Evolutionary conservation across 768 basidiomycete genomes (phyloP), one percentile per base, ranked within the genome.

Genomic region (Pisolithus microcarpus): DNA sequence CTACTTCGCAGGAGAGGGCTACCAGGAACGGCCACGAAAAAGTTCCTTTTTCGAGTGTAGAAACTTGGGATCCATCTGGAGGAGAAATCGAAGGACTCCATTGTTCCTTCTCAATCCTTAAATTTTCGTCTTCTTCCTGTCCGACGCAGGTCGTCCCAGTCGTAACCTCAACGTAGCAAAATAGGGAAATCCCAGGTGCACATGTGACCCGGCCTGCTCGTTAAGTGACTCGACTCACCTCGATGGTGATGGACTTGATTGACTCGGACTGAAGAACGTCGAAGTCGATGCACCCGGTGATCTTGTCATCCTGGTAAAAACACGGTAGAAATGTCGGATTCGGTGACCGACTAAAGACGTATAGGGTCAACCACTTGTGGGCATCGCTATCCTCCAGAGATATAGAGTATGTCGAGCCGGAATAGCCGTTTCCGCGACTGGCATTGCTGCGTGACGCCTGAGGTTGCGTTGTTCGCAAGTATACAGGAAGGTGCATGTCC

Each of bases 111-210:
- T 71, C 66, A 16, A 72, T 49, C 16, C 75, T 63, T 10, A 81
- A 64, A 58, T 81, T 82, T 6, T 61, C 45, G 1, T 69, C 58
- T 50, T 80, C 77, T 46, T 82, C 78, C 55, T 82, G 80, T 13
- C 78, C 78, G 5, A 81, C 77, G 2, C 75, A 63, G 4, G 78
- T 80, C 16, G 75, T 75, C 5, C 75, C 73, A 28, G 66, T 79
- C 34, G 66, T 63, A 9, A 79, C 62, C 9, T 31, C 2, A 34
- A 34, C 11, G 13, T 15, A 15, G 5, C 11, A 34, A 13, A 13
- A 5, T 4, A 4, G 21, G 1, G 13, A 34, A 13, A 13, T 13
- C 13, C 34, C 34, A 1, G 34, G 13, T 34, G 5, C 34, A 34
- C 13, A 15, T 30, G 30, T 10, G 10, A 30, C 11, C 13, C 34